Evolutionary conservation across 352 stramenopile genomes (phyloP), one percentile per base, ranked within the genome.

Genomic region (Globisporangium uncinulatum): DNA sequence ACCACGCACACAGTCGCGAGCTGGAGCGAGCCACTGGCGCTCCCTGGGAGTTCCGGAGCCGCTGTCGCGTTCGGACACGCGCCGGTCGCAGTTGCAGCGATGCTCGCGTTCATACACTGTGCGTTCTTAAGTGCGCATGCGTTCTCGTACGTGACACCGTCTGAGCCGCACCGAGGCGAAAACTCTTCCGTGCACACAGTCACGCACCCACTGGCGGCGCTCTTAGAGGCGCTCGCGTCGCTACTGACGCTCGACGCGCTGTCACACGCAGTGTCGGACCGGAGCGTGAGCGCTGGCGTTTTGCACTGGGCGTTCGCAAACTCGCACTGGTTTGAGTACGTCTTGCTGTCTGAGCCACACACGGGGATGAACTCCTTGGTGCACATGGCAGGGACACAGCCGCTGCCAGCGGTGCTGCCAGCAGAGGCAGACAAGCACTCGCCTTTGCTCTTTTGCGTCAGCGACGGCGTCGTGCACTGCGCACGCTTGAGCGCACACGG

Each of bases 271-370:
- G 4, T 19, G n/a, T 44, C 21, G 31, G n/a, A 32, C 20, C 51
- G 29, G 31, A 52, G 29, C 19, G 43, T 37, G n/a, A 59, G 45
- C 42, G 20, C 13, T 11, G 54, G 20, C n/a, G 21, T 47, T 32
- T 53, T 59, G 34, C 54, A 59, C 43, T 59, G 29, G 31, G 54
- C 54, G 44, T 47, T 43, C 31, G 13, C 29, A 34, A 59, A 47
- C 31, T 14, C 14, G 42, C 51, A 57, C 19, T 15, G 13, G 24
- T 57, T 57, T 14, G 51, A 29, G 54, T 75, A 75, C 15, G 67
- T 75, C 54, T 71, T 71, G 46, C 61, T 57, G 54, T 75, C 56
- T 44, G 54, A 69, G 43, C 67, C 67, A 36, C 67, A 75, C n/a
- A 75, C 64, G 10, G 56, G 49, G 0, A 17, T 15, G 51, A 31